phyloP scores from a whole-genome alignment of 139 green algal genomes.

The Closterium sp. region DNA sequence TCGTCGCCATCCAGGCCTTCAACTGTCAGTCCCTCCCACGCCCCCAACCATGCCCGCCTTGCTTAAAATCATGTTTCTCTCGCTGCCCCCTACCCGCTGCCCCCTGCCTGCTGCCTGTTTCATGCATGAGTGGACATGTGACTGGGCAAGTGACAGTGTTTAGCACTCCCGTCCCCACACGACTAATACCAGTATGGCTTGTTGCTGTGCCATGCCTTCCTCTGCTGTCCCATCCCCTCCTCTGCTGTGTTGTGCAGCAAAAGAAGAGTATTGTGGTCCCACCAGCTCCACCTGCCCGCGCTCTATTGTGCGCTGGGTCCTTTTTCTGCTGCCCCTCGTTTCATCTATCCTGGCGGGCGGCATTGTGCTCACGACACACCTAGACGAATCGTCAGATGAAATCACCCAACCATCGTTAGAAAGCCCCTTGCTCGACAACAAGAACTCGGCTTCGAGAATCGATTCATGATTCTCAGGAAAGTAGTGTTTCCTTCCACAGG shows the following conservation, averaged over 20 bases:
- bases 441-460: neutral
- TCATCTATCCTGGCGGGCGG: neutral
- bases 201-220: too few relatives aligned
- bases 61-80: too few relatives aligned
- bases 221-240: neutral
- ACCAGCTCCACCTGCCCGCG: neutral
- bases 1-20: conserved; percentile 22
- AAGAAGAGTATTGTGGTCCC: neutral
- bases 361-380: neutral
- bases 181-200: too few relatives aligned
- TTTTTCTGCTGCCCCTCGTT: neutral
- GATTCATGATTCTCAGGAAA: neutral
- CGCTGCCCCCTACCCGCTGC: too few relatives aligned
- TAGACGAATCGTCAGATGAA: neutral
- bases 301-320: neutral
- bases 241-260: neutral
- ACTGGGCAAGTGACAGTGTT: neutral
- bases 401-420: neutral
- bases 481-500: neutral
- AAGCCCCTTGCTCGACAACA: neutral
- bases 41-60: too few relatives aligned
- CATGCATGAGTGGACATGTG: too few relatives aligned
- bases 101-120: too few relatives aligned
- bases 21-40: conserved; percentile 23
- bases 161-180: neutral